A percentile compares a stretch with the other conserved stretches of the same genome.
These are phyloP conservation scores for Escovopsis weberi DNA, from an alignment of 2,329 filamentous ascomycete species.

Conservation along the genomic window DNA sequence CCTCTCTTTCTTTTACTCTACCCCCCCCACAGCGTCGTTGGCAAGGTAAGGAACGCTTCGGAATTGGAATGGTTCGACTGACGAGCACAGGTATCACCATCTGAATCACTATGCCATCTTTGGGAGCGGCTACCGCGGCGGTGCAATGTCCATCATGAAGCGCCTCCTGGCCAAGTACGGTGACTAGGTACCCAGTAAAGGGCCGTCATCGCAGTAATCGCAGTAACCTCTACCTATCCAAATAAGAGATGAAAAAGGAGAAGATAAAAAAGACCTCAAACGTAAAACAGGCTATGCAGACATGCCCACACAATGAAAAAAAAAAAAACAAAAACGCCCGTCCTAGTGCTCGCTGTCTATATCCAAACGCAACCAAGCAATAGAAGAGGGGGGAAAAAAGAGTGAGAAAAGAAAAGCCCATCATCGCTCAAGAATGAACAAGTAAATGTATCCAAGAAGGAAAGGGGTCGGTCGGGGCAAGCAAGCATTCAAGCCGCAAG, in stretches of 20 bases:
- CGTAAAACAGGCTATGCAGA: background rate
- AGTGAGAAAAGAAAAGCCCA: background rate
- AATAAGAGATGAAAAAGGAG: conserved; percentile 1
- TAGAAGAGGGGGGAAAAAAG: background rate
- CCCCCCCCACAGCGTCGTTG: too few relatives aligned
- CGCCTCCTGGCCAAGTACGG: conserved; percentile 60
- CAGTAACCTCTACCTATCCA: too few relatives aligned
- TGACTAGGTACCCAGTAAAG: background rate
- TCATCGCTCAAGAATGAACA: background rate
- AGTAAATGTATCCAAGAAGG: background rate
- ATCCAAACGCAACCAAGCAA: background rate
- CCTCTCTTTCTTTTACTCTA: too few relatives aligned
- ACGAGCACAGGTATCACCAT: conserved; percentile 57
- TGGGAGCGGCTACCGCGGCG: conserved; percentile 60
- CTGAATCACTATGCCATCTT: conserved; percentile 82
- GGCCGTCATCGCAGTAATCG: too few relatives aligned
- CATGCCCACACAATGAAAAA: background rate
- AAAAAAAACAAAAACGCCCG: conserved; percentile 4
- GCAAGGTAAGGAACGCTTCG: background rate
- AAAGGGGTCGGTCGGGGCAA: background rate
- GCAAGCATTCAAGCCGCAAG: conserved; percentile 17
- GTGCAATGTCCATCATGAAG: conserved; percentile 69
- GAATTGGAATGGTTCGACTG: conserved; percentile 4
- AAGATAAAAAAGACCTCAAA: conserved; percentile 1
- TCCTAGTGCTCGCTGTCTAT: conserved; percentile 6